Conservation (phyloP, 2,329 filamentous ascomycete species). For the Ophiostoma australiae region DNA sequence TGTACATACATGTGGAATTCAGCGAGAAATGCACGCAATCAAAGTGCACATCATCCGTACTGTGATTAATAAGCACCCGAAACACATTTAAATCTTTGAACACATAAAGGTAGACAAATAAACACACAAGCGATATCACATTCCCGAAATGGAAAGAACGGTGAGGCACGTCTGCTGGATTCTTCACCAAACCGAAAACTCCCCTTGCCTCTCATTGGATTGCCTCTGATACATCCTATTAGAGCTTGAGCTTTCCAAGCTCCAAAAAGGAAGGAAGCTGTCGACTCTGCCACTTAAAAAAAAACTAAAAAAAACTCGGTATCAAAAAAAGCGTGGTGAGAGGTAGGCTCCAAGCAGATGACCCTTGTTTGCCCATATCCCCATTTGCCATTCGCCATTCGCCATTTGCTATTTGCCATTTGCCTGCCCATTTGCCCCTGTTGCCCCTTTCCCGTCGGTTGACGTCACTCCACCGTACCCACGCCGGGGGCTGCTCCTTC, state of each 20-base stretch:
- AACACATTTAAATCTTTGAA: too few species aligned
- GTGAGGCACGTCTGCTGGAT: neutral
- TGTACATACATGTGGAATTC: too few species aligned
- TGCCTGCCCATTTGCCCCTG: neutral
- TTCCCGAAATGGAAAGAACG: neutral
- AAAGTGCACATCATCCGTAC: neutral
- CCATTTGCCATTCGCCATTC: too few species aligned
- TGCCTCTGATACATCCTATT: neutral
- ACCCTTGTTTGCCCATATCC: neutral
- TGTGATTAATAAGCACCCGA: neutral
- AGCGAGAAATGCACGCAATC: too few species aligned
- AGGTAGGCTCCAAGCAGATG: neutral
- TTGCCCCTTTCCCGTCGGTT: neutral
- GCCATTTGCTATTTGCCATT: too few species aligned
- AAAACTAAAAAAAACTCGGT: neutral
- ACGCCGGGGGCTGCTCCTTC: too few species aligned
- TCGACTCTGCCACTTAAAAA: neutral
- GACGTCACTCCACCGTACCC: neutral
- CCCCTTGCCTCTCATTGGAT: neutral
- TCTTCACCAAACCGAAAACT: neutral
- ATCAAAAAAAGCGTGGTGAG: too few species aligned
- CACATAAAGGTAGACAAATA: neutral
- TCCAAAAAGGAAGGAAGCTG: neutral
- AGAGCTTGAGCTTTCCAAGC: neutral
- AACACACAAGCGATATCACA: neutral